These are phyloP conservation scores for Cucurbita moschata DNA, from an alignment of 306 rosid genomes.

Conservation along the genomic window DNA sequence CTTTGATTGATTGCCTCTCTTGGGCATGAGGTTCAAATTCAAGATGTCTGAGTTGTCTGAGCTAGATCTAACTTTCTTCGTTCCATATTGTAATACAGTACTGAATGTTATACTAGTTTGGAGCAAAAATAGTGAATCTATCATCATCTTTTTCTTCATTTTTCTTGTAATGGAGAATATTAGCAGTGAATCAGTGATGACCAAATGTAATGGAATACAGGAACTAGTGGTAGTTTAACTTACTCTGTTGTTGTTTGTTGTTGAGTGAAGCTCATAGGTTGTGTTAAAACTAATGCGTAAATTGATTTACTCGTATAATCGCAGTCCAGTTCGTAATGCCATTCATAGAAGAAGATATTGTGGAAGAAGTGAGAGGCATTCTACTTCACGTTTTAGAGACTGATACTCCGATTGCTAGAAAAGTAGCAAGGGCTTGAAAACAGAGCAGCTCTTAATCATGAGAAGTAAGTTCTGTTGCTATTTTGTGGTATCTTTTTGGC, in stretches of 20 bases:
- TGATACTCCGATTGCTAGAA: slow-evolving; percentile 22
- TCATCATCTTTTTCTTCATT: neutral
- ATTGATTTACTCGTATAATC: neutral
- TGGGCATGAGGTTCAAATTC: neutral
- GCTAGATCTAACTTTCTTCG: neutral
- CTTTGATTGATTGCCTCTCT: neutral
- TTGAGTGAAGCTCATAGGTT: neutral
- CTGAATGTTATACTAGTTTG: neutral
- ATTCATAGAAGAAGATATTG: slow-evolving; percentile 43
- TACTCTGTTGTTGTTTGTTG: neutral
- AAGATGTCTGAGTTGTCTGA: neutral
- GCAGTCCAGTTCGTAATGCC: slow-evolving; percentile 57
- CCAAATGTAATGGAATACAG: neutral
- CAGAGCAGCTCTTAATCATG: neutral
- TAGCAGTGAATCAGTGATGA: neutral
- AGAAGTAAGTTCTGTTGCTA: neutral
- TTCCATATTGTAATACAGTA: neutral
- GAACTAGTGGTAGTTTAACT: neutral
- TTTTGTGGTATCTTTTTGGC: neutral
- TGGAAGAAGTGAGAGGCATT: slow-evolving; percentile 31
- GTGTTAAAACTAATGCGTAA: slow-evolving; percentile 10
- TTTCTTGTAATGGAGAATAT: neutral
- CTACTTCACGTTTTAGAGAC: slow-evolving; percentile 51
- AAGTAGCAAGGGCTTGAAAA: neutral
- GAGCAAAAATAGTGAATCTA: neutral